Evolutionary conservation across 2,329 filamentous ascomycete genomes (phyloP), one percentile per base, ranked within the genome.

Genomic region (Epichloe gansuensis): DNA sequence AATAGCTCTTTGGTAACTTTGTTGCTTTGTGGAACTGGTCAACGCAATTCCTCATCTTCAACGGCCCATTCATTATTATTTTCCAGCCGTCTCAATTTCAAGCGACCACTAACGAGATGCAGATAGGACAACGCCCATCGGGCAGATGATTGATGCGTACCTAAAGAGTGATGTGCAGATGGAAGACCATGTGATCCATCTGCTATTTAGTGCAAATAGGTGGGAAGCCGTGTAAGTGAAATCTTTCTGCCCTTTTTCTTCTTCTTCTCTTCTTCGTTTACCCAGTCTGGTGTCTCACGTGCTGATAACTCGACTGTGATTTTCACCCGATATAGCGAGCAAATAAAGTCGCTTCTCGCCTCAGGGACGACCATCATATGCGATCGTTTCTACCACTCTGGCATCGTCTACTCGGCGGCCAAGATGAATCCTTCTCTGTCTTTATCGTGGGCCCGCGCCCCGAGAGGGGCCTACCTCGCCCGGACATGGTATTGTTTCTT

Each of bases 371-470:
- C 82, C 0, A 77, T 98, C 35, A 75, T 98, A 41, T 83, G 91
- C 59, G 93, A 98, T 68, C 83, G 93, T 47, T 98, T 97, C 72
- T 95, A 94, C 66, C 91, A 95, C 73, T 93, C 87, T 21, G 93
- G 93, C 51, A 87, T 91, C 53, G 89, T 96, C 48, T 98, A 97
- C 72, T 89, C 85, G 25, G 88, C 89, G 0, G 91, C 93, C 3
- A 97, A 97, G 65, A 75, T 81, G 45, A 88, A 88, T 59, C 80
- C 83, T 0, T 67, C 73, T 2, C 76, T 96, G 12, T 72, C 78
- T 0, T 73, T 96, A 0, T 69, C 77, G 0, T 98, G 93, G 91
- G 90, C 89, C 7, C 83, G 88, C 59, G 77, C 82, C 15, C 91
- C 1, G 93, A 97, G 61, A 77, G 88, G 13, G 91, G 91, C 0